Evolutionary conservation across 306 rosid genomes (phyloP).

Genomic region (Vigna mungo): DNA sequence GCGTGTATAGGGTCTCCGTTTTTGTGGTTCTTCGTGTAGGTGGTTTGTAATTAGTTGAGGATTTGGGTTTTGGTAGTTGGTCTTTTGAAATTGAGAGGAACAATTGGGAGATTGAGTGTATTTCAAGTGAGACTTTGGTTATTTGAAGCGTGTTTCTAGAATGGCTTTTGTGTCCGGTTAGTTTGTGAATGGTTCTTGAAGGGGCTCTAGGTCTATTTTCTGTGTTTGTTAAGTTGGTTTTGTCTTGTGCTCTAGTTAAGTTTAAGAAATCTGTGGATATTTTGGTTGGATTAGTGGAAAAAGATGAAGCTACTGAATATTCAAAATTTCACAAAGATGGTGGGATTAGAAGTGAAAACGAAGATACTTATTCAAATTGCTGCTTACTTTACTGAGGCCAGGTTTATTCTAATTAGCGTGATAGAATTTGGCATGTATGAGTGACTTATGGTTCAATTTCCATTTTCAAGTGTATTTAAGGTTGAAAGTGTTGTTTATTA

Average conservation of each 20-base stretch:
- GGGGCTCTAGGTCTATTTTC: constrained; percentile 1
- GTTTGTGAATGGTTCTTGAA: constrained; percentile 22
- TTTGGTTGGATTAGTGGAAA: constrained; percentile 7
- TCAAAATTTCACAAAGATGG: constrained; percentile 12
- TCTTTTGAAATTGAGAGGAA: constrained; percentile 19
- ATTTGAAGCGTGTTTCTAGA: constrained; percentile 39
- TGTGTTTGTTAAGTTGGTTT: constrained; percentile 22
- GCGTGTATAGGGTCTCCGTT: constrained; percentile 13
- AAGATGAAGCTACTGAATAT: background rate
- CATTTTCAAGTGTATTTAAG: constrained; percentile 30
- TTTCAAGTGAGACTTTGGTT: background rate
- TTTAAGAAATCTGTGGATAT: constrained; percentile 15
- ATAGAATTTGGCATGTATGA: constrained; percentile 4
- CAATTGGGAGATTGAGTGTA: constrained; percentile 40
- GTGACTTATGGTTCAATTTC: constrained; percentile 30
- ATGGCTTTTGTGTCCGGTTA: constrained; percentile 30
- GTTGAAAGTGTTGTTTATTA: constrained; percentile 37
- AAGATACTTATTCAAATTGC: constrained; percentile 14
- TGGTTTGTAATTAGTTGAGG: constrained; percentile 33
- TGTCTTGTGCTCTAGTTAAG: constrained; percentile 24
- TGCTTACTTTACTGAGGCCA: background rate
- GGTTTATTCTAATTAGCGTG: background rate
- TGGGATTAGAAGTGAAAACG: background rate
- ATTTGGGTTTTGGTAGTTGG: constrained; percentile 17
- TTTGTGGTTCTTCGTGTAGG: background rate